A percentile compares a stretch with the other conserved stretches of the same genome.
These are phyloP conservation scores for Aspergillus pseudoglaucus DNA, from an alignment of 2,329 filamentous ascomycete species.

Conservation along the genomic window DNA sequence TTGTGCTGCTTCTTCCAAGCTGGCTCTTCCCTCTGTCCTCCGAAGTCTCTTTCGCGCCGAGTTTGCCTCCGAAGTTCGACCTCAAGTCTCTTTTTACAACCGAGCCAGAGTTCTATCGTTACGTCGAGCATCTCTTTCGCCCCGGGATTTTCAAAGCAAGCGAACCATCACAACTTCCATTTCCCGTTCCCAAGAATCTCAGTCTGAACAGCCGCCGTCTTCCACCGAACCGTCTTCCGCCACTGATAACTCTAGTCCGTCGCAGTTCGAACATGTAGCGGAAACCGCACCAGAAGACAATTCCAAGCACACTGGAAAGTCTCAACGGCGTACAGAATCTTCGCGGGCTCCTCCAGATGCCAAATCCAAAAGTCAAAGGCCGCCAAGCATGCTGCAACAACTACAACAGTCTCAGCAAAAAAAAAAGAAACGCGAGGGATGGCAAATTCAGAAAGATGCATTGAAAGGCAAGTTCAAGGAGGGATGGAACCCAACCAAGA, in stretches of 20 bases:
- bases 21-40: constrained; percentile 20
- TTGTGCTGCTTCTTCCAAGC: constrained; percentile 18
- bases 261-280: too few species aligned
- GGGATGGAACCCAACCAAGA: constrained; percentile 75
- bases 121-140: constrained; percentile 2
- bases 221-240: background rate
- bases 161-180: background rate
- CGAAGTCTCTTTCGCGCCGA: constrained; percentile 20
- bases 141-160: background rate
- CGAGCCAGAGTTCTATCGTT: background rate
- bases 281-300: too few species aligned
- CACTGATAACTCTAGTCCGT: background rate
- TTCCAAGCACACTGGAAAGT: background rate
- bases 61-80: constrained; percentile 8
- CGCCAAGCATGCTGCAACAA: background rate
- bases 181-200: background rate
- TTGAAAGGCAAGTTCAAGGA: constrained; percentile 70
- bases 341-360: background rate
- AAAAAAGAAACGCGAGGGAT: constrained; percentile 45
- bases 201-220: background rate
- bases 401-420: background rate
- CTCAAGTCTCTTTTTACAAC: constrained; percentile 1
- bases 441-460: constrained; percentile 70
- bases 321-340: background rate
- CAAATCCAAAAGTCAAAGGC: background rate